These are phyloP conservation scores for Santalum album DNA, from an alignment of 164 flowering plant genomes.

Conservation along the genomic window DNA sequence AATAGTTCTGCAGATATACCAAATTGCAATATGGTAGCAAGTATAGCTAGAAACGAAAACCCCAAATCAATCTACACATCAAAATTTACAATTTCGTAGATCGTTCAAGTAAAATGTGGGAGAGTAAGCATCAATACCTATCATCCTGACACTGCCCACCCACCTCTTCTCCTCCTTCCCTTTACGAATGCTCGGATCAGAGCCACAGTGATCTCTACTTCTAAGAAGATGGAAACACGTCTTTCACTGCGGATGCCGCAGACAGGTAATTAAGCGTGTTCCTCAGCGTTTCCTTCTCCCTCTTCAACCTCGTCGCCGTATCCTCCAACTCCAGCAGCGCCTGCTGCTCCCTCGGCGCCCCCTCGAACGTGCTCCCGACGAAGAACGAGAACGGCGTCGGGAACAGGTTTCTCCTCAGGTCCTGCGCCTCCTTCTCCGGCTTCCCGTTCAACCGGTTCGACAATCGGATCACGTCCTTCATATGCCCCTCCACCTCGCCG, in stretches of 20 bases:
- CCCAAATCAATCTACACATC: slow-evolving; percentile 9
- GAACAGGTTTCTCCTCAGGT: slow-evolving; percentile 69
- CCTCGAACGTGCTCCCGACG: slow-evolving; percentile 93
- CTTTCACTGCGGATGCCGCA: slow-evolving; percentile 94
- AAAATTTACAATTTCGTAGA: slow-evolving; percentile 16
- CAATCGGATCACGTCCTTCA: slow-evolving; percentile 89
- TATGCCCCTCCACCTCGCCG: slow-evolving; percentile 63
- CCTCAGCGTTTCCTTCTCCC: slow-evolving; percentile 89
- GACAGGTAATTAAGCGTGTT: slow-evolving; percentile 88
- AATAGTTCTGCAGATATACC: too few relatives aligned
- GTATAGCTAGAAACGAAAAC: too few relatives aligned
- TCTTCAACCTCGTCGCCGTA: slow-evolving; percentile 68
- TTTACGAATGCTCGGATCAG: too few relatives aligned
- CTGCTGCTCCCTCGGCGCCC: slow-evolving; percentile 97
- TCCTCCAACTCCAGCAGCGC: slow-evolving; percentile 90
- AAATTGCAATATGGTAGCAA: too few relatives aligned
- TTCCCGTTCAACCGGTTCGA: slow-evolving; percentile 86
- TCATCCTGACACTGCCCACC: background rate
- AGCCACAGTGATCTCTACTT: background rate
- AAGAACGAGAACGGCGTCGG: slow-evolving; percentile 97
- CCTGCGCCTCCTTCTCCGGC: slow-evolving; percentile 75
- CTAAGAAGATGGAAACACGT: slow-evolving; percentile 70
- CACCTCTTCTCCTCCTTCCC: background rate
- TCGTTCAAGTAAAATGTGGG: background rate
- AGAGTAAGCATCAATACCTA: slow-evolving; percentile 7